Evolutionary conservation across 2,329 filamentous ascomycete genomes (phyloP).

Genomic region (Juglanconis juglandina): DNA sequence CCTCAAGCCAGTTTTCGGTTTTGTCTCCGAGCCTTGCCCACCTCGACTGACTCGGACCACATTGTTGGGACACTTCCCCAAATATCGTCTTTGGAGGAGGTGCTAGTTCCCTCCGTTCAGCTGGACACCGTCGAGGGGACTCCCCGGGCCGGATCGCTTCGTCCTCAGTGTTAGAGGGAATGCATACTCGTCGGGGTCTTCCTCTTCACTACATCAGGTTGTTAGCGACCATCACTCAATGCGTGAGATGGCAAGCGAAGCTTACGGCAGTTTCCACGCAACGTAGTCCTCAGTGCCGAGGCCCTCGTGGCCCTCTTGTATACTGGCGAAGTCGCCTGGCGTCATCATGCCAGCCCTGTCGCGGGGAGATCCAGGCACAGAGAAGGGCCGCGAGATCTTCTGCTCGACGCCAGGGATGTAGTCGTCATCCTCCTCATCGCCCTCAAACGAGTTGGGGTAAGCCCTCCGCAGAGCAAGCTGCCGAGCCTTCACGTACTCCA

Average conservation of each 20-base stretch:
- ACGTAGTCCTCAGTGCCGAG: slow-evolving; percentile 96
- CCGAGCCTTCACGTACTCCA: slow-evolving; percentile 98
- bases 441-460: slow-evolving; percentile 81
- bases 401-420: slow-evolving; percentile 90
- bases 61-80: not conserved
- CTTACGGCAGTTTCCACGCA: slow-evolving; percentile 96
- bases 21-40: not conserved
- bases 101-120: slow-evolving; percentile 37
- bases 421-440: slow-evolving; percentile 72
- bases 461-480: slow-evolving; percentile 88
- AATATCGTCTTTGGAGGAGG: not conserved
- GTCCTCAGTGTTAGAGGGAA: slow-evolving; percentile 57
- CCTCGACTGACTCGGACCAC: not conserved
- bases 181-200: slow-evolving; percentile 74
- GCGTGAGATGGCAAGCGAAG: slow-evolving; percentile 29
- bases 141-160: slow-evolving; percentile 43
- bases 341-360: slow-evolving; percentile 98
- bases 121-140: slow-evolving; percentile 39
- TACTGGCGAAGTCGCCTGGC: slow-evolving; percentile 91
- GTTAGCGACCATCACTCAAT: not conserved
- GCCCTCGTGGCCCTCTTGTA: slow-evolving; percentile 91
- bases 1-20: not conserved
- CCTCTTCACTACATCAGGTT: slow-evolving; percentile 67
- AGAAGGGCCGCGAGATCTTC: slow-evolving; percentile 93
- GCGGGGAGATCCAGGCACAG: slow-evolving; percentile 86